Conservation (phyloP, 768 basidiomycete genomes). For the Clitopilus passeckerianus region DNA sequence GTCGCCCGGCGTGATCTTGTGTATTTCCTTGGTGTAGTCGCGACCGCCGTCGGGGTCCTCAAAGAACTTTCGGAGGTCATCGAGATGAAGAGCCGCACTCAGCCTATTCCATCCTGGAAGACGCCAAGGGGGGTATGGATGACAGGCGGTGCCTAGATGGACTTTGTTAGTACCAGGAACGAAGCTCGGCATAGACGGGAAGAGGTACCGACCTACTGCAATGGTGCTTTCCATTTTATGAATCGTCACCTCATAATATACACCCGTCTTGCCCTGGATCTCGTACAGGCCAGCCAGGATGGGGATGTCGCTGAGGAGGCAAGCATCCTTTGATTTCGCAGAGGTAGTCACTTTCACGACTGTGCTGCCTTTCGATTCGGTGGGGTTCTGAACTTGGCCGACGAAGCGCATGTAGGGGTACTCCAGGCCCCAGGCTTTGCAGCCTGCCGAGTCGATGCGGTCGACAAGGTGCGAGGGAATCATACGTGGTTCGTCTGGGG, state of each 20-base stretch:
- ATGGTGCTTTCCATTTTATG: slow-evolving; percentile 53
- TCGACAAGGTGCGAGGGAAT: slow-evolving; percentile 51
- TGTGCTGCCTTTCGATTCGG: slow-evolving; percentile 26
- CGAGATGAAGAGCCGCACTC: slow-evolving; percentile 62
- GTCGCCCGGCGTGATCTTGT: slow-evolving; percentile 37
- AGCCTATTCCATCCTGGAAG: slow-evolving; percentile 70
- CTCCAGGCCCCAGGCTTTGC: slow-evolving; percentile 51
- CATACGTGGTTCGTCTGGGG: slow-evolving; percentile 35
- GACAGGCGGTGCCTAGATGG: slow-evolving; percentile 52
- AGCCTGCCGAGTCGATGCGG: slow-evolving; percentile 39
- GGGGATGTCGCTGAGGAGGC: slow-evolving; percentile 56
- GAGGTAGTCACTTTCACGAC: slow-evolving; percentile 38
- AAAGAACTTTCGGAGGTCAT: slow-evolving; percentile 71
- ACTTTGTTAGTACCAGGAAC: neutral
- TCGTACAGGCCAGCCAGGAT: slow-evolving; percentile 58
- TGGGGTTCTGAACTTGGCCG: slow-evolving; percentile 33
- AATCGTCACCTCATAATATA: slow-evolving; percentile 63
- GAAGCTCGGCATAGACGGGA: neutral
- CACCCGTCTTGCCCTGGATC: slow-evolving; percentile 45
- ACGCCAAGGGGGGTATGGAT: slow-evolving; percentile 61
- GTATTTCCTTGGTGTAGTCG: slow-evolving; percentile 37
- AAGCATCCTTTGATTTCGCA: slow-evolving; percentile 39
- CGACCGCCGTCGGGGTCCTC: slow-evolving; percentile 64
- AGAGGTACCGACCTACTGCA: slow-evolving; percentile 43
- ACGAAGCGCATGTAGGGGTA: slow-evolving; percentile 36